Evolutionary conservation across 2,329 filamentous ascomycete species (phyloP), one percentile per base, ranked within the genome.

Genomic region (Ophiocordyceps camponoti-saundersi): DNA sequence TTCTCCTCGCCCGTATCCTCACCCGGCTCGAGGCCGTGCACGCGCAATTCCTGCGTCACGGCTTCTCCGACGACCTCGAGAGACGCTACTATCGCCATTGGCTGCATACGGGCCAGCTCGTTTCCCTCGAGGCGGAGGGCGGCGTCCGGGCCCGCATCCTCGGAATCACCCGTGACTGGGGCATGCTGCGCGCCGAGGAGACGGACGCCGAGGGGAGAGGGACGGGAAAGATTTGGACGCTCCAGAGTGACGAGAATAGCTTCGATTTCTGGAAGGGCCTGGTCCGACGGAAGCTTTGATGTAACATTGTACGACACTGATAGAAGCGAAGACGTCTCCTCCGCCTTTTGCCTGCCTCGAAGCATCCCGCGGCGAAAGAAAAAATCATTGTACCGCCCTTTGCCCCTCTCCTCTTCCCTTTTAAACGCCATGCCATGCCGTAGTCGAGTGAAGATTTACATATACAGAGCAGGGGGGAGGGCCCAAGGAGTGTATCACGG

Each of bases 161-260:
- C 57, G 92, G 92, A 0, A 92, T 98, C 52, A 94, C 88, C 6
- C 68, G 74, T n/a, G 87, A 96, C 61, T 95, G 86, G 80, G 92
- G 92, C 0, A 68, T 96, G 61, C 59, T 98, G 53, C 72, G 81
- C 52, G 92, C 82, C 0, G 85, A 95, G 62, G 89, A 96, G 69
- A 63, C 93, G 46, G 81, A 80, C 3, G 75, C 71, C 61, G 75
- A 82, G 49, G 86, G 87, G 51, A 70, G 80, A 46, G 68, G 72
- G 2, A 95, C 85, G 0, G 89, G 90, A 0, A 84, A 75, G 63
- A 69, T 82, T 45, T 90, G 84, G 75, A 78, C 82, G 55, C 65
- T 98, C 64, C 89, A 95, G 69, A 95, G 88, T 61, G 92, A 98
- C 62, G 87, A 89, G 60, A 98, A 98, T 59, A 95, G 89, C 62